Percentiles rank a stretch among this genome's conserved stretches.
Conservation (phyloP, 805 yeast species). For the Ogataea ganodermae region DNA sequence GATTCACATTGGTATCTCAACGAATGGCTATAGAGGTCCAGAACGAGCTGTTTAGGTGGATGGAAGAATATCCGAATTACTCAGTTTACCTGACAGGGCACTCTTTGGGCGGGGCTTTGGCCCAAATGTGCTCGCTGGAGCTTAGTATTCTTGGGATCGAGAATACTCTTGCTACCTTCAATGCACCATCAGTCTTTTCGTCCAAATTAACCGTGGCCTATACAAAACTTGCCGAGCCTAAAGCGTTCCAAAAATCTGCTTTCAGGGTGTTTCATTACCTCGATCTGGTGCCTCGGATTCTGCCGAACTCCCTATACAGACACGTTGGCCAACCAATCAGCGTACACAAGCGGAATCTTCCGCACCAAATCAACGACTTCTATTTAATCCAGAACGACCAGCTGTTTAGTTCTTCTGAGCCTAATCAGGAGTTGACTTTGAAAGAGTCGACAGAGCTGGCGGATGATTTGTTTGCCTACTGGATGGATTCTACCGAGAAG, state of each 20-base stretch:
- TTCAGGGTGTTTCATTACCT: conserved; percentile 15
- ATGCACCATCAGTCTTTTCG: conserved; percentile 25
- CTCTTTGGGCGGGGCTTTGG: conserved; percentile 63
- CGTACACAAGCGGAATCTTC: conserved; percentile 18
- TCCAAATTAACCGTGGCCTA: conserved; percentile 15
- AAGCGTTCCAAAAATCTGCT: not conserved
- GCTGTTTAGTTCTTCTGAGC: not conserved
- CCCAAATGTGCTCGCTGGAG: conserved; percentile 64
- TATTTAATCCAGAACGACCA: conserved; percentile 1
- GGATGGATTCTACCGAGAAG: not conserved
- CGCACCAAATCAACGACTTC: conserved; percentile 13
- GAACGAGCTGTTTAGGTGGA: conserved; percentile 17
- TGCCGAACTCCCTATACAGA: conserved; percentile 18
- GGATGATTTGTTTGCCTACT: not conserved
- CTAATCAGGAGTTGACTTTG: not conserved
- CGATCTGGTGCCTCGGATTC: conserved; percentile 23
- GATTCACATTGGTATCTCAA: conserved; percentile 18
- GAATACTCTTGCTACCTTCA: conserved; percentile 17
- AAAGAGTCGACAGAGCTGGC: conserved; percentile 8
- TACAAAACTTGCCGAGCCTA: conserved; percentile 3
- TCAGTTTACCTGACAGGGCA: conserved; percentile 46
- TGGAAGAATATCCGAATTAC: conserved; percentile 18
- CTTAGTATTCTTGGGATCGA: conserved; percentile 49
- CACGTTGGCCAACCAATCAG: conserved; percentile 20
- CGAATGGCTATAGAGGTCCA: conserved; percentile 14